These are phyloP conservation scores for Hypoxylon sp. DNA, from an alignment of 2,329 filamentous ascomycete genomes.

Conservation along the genomic window DNA sequence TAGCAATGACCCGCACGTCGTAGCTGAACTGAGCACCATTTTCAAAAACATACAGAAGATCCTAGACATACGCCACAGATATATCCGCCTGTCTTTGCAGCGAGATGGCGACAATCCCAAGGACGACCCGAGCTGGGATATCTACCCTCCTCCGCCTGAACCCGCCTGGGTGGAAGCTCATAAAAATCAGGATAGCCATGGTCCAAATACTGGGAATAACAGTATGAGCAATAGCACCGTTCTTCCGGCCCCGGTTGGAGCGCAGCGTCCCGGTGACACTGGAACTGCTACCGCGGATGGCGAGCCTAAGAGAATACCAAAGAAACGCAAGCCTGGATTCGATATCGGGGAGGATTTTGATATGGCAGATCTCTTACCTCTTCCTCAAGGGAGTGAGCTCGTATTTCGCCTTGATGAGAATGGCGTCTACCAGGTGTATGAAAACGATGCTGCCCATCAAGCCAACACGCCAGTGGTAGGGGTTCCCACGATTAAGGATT, in stretches of 20 bases:
- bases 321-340: constrained; percentile 85
- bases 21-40: constrained; percentile 85
- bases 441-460: constrained; percentile 72
- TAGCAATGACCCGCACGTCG: constrained; percentile 82
- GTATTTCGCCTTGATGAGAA: constrained; percentile 83
- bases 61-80: constrained; percentile 89
- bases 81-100: constrained; percentile 88
- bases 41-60: constrained; percentile 92
- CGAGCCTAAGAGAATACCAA: constrained; percentile 62
- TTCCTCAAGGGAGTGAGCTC: constrained; percentile 79
- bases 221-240: constrained; percentile 64
- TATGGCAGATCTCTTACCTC: constrained; percentile 79
- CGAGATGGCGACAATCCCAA: constrained; percentile 87
- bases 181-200: constrained; percentile 57
- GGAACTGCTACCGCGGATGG: constrained; percentile 52
- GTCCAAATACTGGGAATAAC: constrained; percentile 56
- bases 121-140: constrained; percentile 83
- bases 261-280: constrained; percentile 45
- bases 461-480: constrained; percentile 78
- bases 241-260: constrained; percentile 52
- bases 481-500: constrained; percentile 94
- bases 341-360: constrained; percentile 95
- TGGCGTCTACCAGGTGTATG: constrained; percentile 94
- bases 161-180: constrained; percentile 81
- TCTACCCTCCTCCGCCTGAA: constrained; percentile 92